These are phyloP conservation scores for Barnettozyma californica DNA, from an alignment of 805 yeast genomes.

Conservation along the genomic window DNA sequence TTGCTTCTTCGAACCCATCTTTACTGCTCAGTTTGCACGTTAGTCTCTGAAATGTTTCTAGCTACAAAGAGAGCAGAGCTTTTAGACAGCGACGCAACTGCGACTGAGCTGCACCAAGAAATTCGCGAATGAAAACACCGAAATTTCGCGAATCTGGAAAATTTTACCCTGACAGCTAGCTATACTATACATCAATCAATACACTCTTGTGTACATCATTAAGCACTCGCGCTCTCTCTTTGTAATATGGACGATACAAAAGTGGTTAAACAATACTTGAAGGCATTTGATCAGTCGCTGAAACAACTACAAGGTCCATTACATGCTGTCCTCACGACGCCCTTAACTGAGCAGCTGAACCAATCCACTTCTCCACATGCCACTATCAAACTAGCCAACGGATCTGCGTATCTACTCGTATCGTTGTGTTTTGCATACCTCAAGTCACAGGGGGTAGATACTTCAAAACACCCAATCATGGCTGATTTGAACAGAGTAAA, in stretches of 20 bases:
- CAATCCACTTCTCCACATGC: not conserved
- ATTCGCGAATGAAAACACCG: not conserved
- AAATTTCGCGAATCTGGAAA: not conserved
- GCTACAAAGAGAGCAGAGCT: not conserved
- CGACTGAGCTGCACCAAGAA: not conserved
- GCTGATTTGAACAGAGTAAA: conserved; percentile 62
- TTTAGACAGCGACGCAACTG: not conserved
- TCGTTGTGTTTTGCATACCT: conserved; percentile 56
- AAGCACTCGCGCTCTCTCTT: too few relatives aligned
- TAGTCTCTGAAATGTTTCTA: not conserved
- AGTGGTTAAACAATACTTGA: conserved; percentile 35
- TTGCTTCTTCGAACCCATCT: not conserved
- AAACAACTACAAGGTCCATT: conserved; percentile 32
- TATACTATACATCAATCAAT: too few relatives aligned
- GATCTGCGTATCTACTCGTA: conserved; percentile 45
- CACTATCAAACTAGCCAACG: conserved; percentile 23
- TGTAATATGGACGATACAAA: conserved; percentile 41
- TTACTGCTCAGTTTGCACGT: not conserved
- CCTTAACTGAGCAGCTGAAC: conserved; percentile 23
- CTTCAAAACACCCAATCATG: conserved; percentile 57
- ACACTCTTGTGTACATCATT: too few relatives aligned
- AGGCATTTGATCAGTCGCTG: conserved; percentile 33
- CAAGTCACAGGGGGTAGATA: conserved; percentile 52
- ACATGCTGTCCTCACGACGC: conserved; percentile 31
- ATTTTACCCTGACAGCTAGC: not conserved